phyloP scores from a whole-genome alignment of 495 filamentous ascomycete species.

The Neurospora sp. region DNA sequence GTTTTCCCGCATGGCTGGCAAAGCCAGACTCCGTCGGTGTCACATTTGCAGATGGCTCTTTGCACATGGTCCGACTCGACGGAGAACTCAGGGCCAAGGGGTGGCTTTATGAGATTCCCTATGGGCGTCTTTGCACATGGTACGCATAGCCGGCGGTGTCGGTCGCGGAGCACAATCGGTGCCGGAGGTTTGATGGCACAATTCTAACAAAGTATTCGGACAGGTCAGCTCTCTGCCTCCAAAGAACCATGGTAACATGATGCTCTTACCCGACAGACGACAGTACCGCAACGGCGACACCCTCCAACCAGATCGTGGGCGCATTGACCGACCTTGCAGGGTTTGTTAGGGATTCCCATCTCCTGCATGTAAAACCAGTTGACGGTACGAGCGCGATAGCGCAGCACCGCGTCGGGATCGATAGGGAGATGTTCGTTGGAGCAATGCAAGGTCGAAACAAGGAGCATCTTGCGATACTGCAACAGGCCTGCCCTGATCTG shows the following conservation, averaged over 20 bases:
- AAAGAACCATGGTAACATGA: not conserved
- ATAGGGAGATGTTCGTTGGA: slow-evolving; percentile 50
- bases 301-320: slow-evolving; percentile 76
- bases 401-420: slow-evolving; percentile 36
- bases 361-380: slow-evolving; percentile 44
- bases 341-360: slow-evolving; percentile 20
- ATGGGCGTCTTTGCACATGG: slow-evolving; percentile 61
- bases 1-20: slow-evolving; percentile 68
- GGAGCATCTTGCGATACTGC: slow-evolving; percentile 61
- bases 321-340: slow-evolving; percentile 61
- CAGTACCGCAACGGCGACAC: slow-evolving; percentile 64
- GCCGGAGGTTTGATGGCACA: slow-evolving; percentile 72
- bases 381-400: slow-evolving; percentile 39
- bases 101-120: slow-evolving; percentile 27
- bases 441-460: slow-evolving; percentile 68
- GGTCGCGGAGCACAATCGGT: slow-evolving; percentile 46
- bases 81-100: slow-evolving; percentile 13
- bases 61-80: slow-evolving; percentile 36
- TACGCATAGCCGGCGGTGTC: slow-evolving; percentile 69
- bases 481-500: slow-evolving; percentile 66
- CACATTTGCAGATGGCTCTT: slow-evolving; percentile 59
- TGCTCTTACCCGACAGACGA: slow-evolving; percentile 65
- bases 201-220: slow-evolving; percentile 44
- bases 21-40: slow-evolving; percentile 55
- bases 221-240: not conserved